phyloP scores from a whole-genome alignment of 2,329 filamentous ascomycete genomes.

The Ophiostoma populinum region DNA sequence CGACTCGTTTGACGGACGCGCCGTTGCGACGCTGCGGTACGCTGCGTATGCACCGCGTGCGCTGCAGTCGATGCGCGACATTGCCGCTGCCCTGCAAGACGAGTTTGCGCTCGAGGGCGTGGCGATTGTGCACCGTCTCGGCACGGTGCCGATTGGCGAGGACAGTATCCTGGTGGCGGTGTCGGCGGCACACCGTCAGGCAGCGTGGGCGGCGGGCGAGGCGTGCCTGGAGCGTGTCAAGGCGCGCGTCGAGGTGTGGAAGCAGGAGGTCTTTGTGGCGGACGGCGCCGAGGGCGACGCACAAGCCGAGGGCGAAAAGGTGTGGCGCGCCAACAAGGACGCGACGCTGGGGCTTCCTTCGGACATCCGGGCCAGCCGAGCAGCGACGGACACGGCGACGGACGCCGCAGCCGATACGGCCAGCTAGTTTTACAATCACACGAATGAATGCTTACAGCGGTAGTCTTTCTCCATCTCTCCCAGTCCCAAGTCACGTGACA shows the following conservation, averaged over 20 bases:
- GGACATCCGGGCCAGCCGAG: not conserved
- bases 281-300: not conserved
- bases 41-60: constrained; percentile 56
- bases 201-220: constrained; percentile 77
- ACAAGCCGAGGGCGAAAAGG: constrained; percentile 3
- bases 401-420: too few relatives aligned
- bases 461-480: too few relatives aligned
- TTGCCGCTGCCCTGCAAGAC: constrained; percentile 37
- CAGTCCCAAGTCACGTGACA: too few relatives aligned
- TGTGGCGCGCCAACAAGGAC: constrained; percentile 7
- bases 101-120: constrained; percentile 55
- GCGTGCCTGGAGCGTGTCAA: constrained; percentile 81
- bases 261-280: constrained; percentile 59
- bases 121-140: constrained; percentile 69
- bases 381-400: too few relatives aligned
- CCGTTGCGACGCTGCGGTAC: constrained; percentile 62
- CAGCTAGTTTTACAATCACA: too few relatives aligned
- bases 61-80: constrained; percentile 47
- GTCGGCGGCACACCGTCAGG: constrained; percentile 63
- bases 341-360: not conserved
- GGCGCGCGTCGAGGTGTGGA: constrained; percentile 84
- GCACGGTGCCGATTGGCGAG: constrained; percentile 73
- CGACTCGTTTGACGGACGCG: constrained; percentile 52
- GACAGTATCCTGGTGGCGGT: constrained; percentile 87
- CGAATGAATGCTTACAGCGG: too few relatives aligned